These are phyloP conservation scores for Leccinum idahoense DNA, from an alignment of 1,284 basidiomycete species.

Conservation along the genomic window DNA sequence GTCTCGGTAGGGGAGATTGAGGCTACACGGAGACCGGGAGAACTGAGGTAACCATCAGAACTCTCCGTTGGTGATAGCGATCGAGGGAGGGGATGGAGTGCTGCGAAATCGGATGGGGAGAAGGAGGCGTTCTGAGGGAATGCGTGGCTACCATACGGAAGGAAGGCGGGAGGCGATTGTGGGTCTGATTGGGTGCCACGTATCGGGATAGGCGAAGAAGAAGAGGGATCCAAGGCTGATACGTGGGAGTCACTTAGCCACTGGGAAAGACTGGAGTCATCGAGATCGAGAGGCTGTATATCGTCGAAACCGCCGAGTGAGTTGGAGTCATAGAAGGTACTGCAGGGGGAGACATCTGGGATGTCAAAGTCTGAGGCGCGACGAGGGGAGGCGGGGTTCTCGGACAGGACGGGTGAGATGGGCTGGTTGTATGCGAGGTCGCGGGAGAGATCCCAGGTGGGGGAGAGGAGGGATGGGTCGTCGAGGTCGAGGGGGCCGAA, in stretches of 20 bases:
- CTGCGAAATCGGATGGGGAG: constrained; percentile 55
- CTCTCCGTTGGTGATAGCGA: constrained; percentile 52
- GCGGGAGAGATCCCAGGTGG: constrained; percentile 43
- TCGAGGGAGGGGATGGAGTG: constrained; percentile 52
- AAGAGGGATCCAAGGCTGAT: constrained; percentile 35
- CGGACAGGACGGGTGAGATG: constrained; percentile 31
- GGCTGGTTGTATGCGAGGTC: constrained; percentile 35
- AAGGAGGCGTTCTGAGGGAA: constrained; percentile 48
- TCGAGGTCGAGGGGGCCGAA: constrained; percentile 64
- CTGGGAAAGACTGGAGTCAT: constrained; percentile 41
- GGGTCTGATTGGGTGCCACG: constrained; percentile 39
- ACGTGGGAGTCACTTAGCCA: constrained; percentile 59
- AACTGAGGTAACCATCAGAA: constrained; percentile 39
- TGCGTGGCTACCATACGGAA: constrained; percentile 37
- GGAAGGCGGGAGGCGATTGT: constrained; percentile 38
- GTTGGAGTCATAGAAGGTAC: constrained; percentile 27
- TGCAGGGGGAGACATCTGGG: constrained; percentile 31
- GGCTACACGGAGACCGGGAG: constrained; percentile 35
- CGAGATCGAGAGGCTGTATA: constrained; percentile 34
- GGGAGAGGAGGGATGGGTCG: constrained; percentile 36
- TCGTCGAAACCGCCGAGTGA: constrained; percentile 28
- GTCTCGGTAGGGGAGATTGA: constrained; percentile 56
- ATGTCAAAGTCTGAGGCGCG: constrained; percentile 32
- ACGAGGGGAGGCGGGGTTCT: constrained; percentile 26
- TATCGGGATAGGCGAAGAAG: constrained; percentile 60